Evolutionary conservation across 73 alveolate genomes (phyloP), one percentile per base, ranked within the genome.

Genomic region (Tetrahymena borealis): DNA sequence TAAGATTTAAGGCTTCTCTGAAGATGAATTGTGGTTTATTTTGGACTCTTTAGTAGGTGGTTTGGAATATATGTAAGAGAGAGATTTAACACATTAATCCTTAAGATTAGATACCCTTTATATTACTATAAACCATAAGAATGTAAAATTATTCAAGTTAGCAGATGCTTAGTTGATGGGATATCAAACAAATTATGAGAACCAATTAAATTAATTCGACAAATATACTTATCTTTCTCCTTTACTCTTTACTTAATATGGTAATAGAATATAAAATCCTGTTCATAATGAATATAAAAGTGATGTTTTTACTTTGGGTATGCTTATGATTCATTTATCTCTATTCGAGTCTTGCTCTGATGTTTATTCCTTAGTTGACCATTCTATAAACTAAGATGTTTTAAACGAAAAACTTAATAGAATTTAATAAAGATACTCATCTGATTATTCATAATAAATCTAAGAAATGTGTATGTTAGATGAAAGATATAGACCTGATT

Each of bases 221-320:
- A 60, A 60, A 16, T 60, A 60, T 28, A 60, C 28, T 28, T 60
- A 60, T 60, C 85, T 60, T n/a, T 60, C 85, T 15, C 85, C 85
- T 15, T 35, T 60, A 24, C 28, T 60, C 6, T 60, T 60, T 20
- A n/a, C 6, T 60, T 9, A 60, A n/a, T 60, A 60, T 20, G 85
- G 85, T 24, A 13, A 60, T 15, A 60, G 28, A 24, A 60, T 60
- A 60, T 32, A 60, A 60, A 2, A 60, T 60, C 95, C 95, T 3
- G 91, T 79, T 20, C 95, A 93, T 40, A 93, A 93, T 33, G 90
- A 38, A 35, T 93, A 39, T 33, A 93, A 93, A 38, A 93, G 95
- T 32, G 95, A 93, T 93, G 79, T 93, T 16, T 93, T 93, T 33
- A 93, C 93, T 32, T 85, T 93, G 24, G 95, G 95, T 13, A 93